Evolutionary conservation across 805 yeast species (phyloP), one percentile per base, ranked within the genome.

Genomic region (Pachysolen tannophilus): DNA sequence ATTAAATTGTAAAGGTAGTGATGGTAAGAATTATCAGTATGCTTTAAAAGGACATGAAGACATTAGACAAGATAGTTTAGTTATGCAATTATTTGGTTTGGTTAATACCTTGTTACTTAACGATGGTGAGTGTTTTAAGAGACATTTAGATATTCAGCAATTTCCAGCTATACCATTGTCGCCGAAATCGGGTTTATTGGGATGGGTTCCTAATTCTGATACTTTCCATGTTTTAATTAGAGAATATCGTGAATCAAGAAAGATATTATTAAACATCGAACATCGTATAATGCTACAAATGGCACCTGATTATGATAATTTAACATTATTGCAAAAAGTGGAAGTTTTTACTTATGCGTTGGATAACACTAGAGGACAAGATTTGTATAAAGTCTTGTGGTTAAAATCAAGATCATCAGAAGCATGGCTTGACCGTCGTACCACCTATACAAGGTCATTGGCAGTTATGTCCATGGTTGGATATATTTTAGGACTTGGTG

Each of bases 391-490:
- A 46, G 96, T 94, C 3, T 63, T 94, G 47, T 92, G 99, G 99
- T 70, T 92, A 45, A 92, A 92, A 62, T 84, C 95, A 31, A 77
- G 92, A 45, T 85, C 96, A 0, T 86, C 97, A 0, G 99, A 92
- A 57, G 87, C 96, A 0, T 92, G 99, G 99, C 66, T 92, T 26
- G 97, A 92, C 53, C 75, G 99, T 48, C 78, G 99, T 55, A 90
- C 97, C 0, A 88, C 95, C 2, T 92, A 92, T 52, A 90, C 97
- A 0, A 69, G 98, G 38, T 92, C 97, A 0, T 65, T 92, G 44
- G 98, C 98, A 0, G 96, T 86, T 5, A 94, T 92, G 97, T 90
- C 97, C 0, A 92, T 92, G 96, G 95, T 82, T 28, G 99, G 99
- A 2, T 92, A 92, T 55, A 90, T 92, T 35, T 66, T 92, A 17